Base-by-base conservation (phyloP, 192 early-diverging fungal genomes). In the Geranomyces michiganensis region DNA sequence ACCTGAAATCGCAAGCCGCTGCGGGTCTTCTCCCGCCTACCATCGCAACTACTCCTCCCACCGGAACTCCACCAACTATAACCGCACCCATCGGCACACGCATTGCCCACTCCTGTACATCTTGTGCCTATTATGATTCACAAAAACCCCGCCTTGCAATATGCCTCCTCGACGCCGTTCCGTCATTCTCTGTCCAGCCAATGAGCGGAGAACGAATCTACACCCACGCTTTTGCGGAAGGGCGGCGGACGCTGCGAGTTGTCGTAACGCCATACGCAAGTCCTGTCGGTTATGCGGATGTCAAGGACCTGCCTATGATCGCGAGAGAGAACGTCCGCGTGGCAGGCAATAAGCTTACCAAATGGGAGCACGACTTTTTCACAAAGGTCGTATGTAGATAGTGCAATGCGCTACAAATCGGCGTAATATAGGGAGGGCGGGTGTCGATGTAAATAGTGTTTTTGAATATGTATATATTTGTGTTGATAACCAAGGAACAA, bases 121-220 rank as follows among this genome's bases (percentile, higher is more conserved):
- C 62, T 27, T 84, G 83, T 56, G 49, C 22, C 19, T 47, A 74
- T 14, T 84, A 76, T 69, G 74, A 79, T 41, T 41, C 47, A 12
- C 67, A 75, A 29, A 29, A 47, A 5, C 59, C 77, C 31, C 68
- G 65, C 13, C 73, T 74, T 31, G 71, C 71, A 9, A 53, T 76
- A 0, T 82, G 73, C 55, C 71, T 81, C 56, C 78, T 81, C 71
- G 76, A 81, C 47, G 29, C n/a, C 6, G n/a, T 53, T 64, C 76
- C 66, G 22, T 24, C 58, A 17, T 60, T 26, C 29, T 60, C 58
- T 17, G 17, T 29, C 17, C 22, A 26, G 22, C 27, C 22, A 26
- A 19, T 29, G 15, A 19, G 17, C 31, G 22, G 27, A 60, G 22
- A 32, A 60, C 58, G 58, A 8, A 19, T 19, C 31, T 32, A 60